These are phyloP conservation scores for Scutellaria galericulata DNA, from an alignment of 257 asterid genomes.

Conservation along the genomic window DNA sequence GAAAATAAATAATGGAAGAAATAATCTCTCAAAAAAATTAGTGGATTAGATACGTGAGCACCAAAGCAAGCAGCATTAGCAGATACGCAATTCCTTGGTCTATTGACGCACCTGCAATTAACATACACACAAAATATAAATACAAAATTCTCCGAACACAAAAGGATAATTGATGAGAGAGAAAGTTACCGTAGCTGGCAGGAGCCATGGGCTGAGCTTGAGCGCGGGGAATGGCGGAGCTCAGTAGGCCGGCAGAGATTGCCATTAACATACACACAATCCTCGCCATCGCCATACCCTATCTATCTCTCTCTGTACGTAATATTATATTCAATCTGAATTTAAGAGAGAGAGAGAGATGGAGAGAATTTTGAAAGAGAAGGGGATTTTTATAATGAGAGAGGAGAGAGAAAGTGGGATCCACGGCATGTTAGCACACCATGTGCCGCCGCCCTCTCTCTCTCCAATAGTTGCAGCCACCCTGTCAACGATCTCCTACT, in stretches of 20 bases:
- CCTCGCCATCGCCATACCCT: conserved; percentile 7
- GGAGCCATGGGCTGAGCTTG: conserved; percentile 41
- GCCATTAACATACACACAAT: conserved; percentile 31
- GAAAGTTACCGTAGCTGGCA: conserved; percentile 45
- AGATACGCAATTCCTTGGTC: conserved; percentile 48
- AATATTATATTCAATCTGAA: neutral
- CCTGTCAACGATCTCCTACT: conserved; percentile 5
- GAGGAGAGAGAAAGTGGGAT: neutral
- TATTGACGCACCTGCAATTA: conserved; percentile 42
- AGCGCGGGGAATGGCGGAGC: conserved; percentile 31
- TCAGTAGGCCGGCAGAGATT: conserved; percentile 23
- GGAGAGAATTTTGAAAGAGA: neutral
- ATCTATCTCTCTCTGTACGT: neutral
- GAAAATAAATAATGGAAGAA: neutral
- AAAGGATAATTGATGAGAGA: neutral
- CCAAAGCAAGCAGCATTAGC: conserved; percentile 46
- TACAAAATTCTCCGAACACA: neutral
- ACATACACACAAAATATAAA: neutral
- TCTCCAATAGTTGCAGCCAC: conserved; percentile 5
- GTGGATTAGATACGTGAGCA: conserved; percentile 45
- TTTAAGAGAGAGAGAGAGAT: conserved; percentile 15
- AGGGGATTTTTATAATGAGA: neutral
- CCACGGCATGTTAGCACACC: conserved; percentile 16
- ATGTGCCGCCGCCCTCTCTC: conserved; percentile 32
- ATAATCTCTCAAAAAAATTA: neutral